Evolutionary conservation across 2,329 filamentous ascomycete genomes (phyloP), one percentile per base, ranked within the genome.

Genomic region (Blastomyces percursus): DNA sequence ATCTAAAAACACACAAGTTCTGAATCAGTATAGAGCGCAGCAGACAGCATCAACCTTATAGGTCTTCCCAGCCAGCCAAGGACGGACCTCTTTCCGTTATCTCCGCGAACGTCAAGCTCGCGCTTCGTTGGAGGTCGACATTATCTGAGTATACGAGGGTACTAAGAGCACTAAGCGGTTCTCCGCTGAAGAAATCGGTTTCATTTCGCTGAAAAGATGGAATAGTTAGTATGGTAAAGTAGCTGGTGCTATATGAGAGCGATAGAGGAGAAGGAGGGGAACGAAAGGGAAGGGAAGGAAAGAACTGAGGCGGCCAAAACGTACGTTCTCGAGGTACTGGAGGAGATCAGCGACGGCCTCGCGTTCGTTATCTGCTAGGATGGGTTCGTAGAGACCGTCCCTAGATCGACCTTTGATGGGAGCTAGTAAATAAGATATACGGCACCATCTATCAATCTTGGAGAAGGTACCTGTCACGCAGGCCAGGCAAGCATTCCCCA

Each of bases 91-190:
- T 81, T 78, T 99, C 94, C 48, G 94, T 99, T 69, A 99, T 99
- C 76, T 99, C 94, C 64, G 94, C 94, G 81, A 99, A 99, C 2
- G 94, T 99, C 76, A 99, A 84, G 75, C 93, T 97, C 61, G 94
- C 94, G 78, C 94, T 97, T 68, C 94, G 85, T 79, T 99, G 94
- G 61, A 99, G 83, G 75, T 99, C 94, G 74, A 99, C 92, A 79
- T 99, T 99, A 77, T 97, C 92, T 63, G 94, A 99, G 76, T 96
- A 99, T 63, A 99, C 94, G 32, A 99, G 84, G 14, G 93, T 99
- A 77, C 91, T 96, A 63, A 99, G 80, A 55, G 94, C 93, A 77
- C 89, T 89, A 63, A 99, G 85, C 55, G 94, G 94, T 73, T 96
- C 92, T 77, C 94, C 94, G 46, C 90, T 88, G 78, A 99, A 99